Evolutionary conservation across 495 filamentous ascomycete genomes (phyloP).

Genomic region (Darksidea phi): DNA sequence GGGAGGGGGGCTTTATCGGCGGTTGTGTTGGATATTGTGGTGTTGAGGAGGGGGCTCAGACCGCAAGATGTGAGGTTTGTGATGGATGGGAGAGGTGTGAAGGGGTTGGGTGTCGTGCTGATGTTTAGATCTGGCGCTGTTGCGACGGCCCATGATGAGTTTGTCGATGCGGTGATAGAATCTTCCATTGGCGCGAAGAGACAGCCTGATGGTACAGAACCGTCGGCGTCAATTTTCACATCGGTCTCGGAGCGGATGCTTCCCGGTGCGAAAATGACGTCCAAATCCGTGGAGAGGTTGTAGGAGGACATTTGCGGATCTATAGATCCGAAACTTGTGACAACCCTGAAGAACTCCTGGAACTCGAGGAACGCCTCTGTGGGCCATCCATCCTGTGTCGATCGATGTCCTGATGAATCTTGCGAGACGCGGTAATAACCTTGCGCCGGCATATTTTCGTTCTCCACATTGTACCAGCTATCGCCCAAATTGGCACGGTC

Average conservation of each 20-base stretch:
- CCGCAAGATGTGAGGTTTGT: constrained; percentile 56
- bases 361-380: constrained; percentile 57
- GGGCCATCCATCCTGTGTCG: constrained; percentile 64
- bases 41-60: constrained; percentile 57
- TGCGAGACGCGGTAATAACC: constrained; percentile 54
- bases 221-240: constrained; percentile 41
- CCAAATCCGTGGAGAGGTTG: constrained; percentile 46
- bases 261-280: constrained; percentile 47
- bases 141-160: constrained; percentile 59
- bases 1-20: constrained; percentile 48
- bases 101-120: constrained; percentile 31
- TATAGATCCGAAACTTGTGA: constrained; percentile 56
- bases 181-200: constrained; percentile 47
- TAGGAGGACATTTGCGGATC: constrained; percentile 59
- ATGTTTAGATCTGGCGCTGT: constrained; percentile 27
- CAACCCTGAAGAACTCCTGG: constrained; percentile 49
- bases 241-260: constrained; percentile 39
- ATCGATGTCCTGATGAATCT: constrained; percentile 43
- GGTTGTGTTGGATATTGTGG: constrained; percentile 53
- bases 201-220: constrained; percentile 52
- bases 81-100: constrained; percentile 39
- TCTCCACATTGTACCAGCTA: constrained; percentile 56
- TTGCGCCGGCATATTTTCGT: constrained; percentile 48
- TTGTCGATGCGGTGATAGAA: constrained; percentile 46
- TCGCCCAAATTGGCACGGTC: constrained; percentile 58